Evolutionary conservation across 139 green algal species (phyloP), one percentile per base, ranked within the genome.

Genomic region (Chlorella sp.): DNA sequence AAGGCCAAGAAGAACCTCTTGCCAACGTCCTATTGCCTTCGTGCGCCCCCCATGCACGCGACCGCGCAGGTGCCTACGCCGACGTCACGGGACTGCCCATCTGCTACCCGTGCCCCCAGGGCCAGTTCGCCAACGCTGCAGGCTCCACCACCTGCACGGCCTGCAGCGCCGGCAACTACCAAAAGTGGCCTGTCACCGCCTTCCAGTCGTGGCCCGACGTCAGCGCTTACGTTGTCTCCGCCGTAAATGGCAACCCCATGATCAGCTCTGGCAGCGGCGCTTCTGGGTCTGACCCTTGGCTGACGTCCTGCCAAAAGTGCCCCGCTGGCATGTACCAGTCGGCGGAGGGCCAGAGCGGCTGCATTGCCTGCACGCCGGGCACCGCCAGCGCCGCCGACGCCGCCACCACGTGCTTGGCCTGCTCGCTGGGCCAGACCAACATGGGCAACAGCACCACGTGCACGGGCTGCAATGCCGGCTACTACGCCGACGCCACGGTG

Each of bases 21-120:
- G n/a, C n/a, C n/a, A n/a, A n/a, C n/a, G n/a, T n/a, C n/a, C n/a
- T n/a, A n/a, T n/a, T n/a, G n/a, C n/a, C n/a, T n/a, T n/a, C n/a
- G n/a, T n/a, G n/a, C n/a, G n/a, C n/a, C n/a, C n/a, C n/a, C n/a
- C n/a, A n/a, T n/a, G n/a, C n/a, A n/a, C n/a, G n/a, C n/a, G n/a
- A n/a, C n/a, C n/a, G n/a, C 27, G 55, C 24, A 67, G 61, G 61
- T 14, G 34, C 61, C 33, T 67, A 67, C 27, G 29, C 61, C 27
- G 61, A 67, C 14, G 61, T 67, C 23, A 6, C 27, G 2, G 61
- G 61, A 26, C 29, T 67, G 61, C 61, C 61, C 27, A 67, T 67
- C 61, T 67, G 61, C 61, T 67, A 67, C 61, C 61, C 61, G 3
- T 67, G 61, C 61, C 61, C 61, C 3, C 61, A 27, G 24, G 61